A percentile compares a stretch with the other conserved stretches of the same genome.
Conservation (phyloP, 345 rosid species). For the Dimocarpus longan region DNA sequence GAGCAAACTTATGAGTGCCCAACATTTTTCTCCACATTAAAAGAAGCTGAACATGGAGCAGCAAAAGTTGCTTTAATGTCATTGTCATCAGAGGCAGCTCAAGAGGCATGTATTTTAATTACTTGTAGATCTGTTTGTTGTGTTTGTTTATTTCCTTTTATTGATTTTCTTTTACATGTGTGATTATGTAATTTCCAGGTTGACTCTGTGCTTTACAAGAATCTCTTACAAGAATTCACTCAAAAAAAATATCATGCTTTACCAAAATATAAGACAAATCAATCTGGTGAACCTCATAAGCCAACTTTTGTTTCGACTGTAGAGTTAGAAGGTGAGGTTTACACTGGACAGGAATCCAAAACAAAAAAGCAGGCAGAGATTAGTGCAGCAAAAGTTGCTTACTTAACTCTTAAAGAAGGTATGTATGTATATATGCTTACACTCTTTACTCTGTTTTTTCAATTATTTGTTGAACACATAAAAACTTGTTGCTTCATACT, state of each 20-base stretch:
- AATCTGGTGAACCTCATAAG: conserved; percentile 50
- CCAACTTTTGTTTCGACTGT: conserved; percentile 54
- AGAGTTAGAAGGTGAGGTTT: conserved; percentile 41
- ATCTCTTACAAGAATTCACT: conserved; percentile 58
- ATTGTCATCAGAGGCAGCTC: conserved; percentile 30
- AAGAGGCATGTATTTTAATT: conserved; percentile 39
- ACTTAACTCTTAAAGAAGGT: conserved; percentile 37
- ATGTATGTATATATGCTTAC: conserved; percentile 19
- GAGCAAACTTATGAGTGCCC: conserved; percentile 45
- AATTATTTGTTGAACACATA: not conserved
- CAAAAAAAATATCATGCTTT: conserved; percentile 43
- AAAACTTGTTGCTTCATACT: not conserved
- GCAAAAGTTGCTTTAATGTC: conserved; percentile 62
- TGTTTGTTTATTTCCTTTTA: not conserved
- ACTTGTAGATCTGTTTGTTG: not conserved
- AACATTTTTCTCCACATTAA: conserved; percentile 47
- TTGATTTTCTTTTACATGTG: not conserved
- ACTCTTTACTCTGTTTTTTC: not conserved
- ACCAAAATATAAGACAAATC: conserved; percentile 48
- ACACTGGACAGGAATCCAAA: conserved; percentile 50
- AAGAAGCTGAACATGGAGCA: conserved; percentile 66
- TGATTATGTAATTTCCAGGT: conserved; percentile 33
- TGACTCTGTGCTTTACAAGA: conserved; percentile 51
- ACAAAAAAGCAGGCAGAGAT: conserved; percentile 66
- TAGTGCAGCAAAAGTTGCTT: conserved; percentile 76